Conservation (phyloP, 129 eudicot genomes). For the Escallonia rubra region DNA sequence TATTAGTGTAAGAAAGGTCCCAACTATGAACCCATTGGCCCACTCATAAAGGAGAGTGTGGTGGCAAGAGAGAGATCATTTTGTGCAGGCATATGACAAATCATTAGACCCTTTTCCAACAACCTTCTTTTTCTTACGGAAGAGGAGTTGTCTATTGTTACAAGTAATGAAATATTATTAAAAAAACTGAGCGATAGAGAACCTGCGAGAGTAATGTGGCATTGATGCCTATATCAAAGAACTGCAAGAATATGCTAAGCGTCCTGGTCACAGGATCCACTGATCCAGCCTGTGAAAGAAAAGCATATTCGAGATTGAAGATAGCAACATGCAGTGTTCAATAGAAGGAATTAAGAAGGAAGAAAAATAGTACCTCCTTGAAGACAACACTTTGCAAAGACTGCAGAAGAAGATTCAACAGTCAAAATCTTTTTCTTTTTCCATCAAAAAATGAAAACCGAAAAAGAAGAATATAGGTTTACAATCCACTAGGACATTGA, state of each 20-base stretch:
- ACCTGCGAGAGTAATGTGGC: slow-evolving; percentile 90
- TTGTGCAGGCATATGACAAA: too few relatives aligned
- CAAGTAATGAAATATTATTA: too few relatives aligned
- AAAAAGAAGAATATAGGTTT: not conserved
- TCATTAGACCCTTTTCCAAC: too few relatives aligned
- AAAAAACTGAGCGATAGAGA: slow-evolving; percentile 1
- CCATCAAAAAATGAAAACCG: not conserved
- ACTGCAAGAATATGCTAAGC: slow-evolving; percentile 86
- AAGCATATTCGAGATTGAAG: not conserved
- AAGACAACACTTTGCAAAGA: slow-evolving; percentile 97
- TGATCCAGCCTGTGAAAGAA: slow-evolving; percentile 73
- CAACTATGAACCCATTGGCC: too few relatives aligned
- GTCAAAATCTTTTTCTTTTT: slow-evolving; percentile 12
- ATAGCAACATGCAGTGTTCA: slow-evolving; percentile 2
- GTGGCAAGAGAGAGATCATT: too few relatives aligned
- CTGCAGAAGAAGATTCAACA: slow-evolving; percentile 44
- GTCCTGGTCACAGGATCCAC: slow-evolving; percentile 92
- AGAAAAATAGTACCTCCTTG: slow-evolving; percentile 67
- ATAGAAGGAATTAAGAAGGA: slow-evolving; percentile 7
- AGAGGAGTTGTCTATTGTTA: too few relatives aligned
- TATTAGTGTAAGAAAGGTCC: too few relatives aligned
- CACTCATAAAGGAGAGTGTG: too few relatives aligned
- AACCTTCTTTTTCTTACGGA: too few relatives aligned
- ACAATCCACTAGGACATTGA: not conserved
- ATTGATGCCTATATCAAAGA: slow-evolving; percentile 88